Base-by-base conservation (phyloP, 495 filamentous ascomycete species). In the Recurvomyces mirabilis region DNA sequence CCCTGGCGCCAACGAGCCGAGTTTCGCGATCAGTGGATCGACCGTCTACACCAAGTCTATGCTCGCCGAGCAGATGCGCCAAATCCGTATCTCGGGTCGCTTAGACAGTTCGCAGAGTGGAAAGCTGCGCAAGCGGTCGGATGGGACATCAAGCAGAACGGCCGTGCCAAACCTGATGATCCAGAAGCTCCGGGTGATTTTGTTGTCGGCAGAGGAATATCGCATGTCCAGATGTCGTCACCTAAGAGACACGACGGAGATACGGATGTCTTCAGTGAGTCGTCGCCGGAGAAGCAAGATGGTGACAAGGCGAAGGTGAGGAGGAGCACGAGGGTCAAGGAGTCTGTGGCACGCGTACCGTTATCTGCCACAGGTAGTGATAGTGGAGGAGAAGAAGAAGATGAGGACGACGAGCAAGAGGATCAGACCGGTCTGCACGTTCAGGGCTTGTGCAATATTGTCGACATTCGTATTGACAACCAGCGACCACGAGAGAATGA, bases 391-490 rank as follows among this genome's bases (percentile, higher is more conserved):
- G 26, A 36, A n/a, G 40, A 45, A 2, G 28, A 36, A 5, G 26
- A 46, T 30, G 30, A 17, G 1, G 38, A 46, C 2, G 45, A 26
- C 9, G 51, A 54, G 14, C 23, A 14, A 33, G 10, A 33, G 11
- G 37, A 32, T 22, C n/a, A 44, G n/a, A 19, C 13, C 4, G 51
- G 45, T 10, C 18, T 11, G 1, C 65, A 69, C 45, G 62, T 79
- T 13, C 87, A 91, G 35, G 84, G 87, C 1, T 69, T 86, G 69
- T 94, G 87, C 60, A 69, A 87, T 19, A 65, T 75, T 25, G 85
- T 94, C n/a, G 73, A 77, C 33, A 71, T 94, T 33, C 67, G 75
- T 15, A 81, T 94, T 39, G 87, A 93, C 56, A 89, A 93, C 59
- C 75, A 82, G 53, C 77, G 86, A 32, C 82, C 81, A 15, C 71